Evolutionary conservation across 345 rosid genomes (phyloP).

Genomic region (Bruguiera parviflora): DNA sequence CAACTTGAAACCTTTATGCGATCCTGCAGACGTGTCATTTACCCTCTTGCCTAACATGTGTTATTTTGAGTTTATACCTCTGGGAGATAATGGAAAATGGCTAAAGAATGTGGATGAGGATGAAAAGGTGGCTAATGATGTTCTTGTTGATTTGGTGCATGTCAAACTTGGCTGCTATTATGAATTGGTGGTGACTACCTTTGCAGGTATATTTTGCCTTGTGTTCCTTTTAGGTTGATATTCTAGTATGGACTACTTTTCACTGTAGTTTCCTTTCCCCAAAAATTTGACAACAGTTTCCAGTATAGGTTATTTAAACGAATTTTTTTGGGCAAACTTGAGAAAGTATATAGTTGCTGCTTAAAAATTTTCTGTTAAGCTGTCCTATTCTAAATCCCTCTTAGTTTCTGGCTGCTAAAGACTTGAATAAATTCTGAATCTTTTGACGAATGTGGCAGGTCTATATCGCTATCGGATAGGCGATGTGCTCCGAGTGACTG

Average conservation of each 20-base stretch:
- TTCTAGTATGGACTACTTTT: too few species aligned
- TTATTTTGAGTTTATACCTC: slow-evolving; percentile 55
- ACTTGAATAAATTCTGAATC: background rate
- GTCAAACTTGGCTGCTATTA: slow-evolving; percentile 50
- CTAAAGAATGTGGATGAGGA: slow-evolving; percentile 38
- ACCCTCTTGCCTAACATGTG: slow-evolving; percentile 67
- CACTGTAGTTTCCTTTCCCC: too few species aligned
- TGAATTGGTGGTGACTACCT: slow-evolving; percentile 64
- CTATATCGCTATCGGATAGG: slow-evolving; percentile 55
- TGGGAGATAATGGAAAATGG: slow-evolving; percentile 49
- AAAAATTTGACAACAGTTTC: too few species aligned
- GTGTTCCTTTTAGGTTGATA: too few species aligned
- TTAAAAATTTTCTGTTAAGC: background rate
- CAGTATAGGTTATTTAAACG: too few species aligned
- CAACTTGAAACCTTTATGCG: slow-evolving; percentile 56
- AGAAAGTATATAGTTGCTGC: background rate
- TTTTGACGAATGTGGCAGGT: slow-evolving; percentile 32
- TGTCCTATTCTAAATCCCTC: background rate
- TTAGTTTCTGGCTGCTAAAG: background rate
- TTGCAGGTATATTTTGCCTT: slow-evolving; percentile 35
- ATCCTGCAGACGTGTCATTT: slow-evolving; percentile 52
- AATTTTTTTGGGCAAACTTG: too few species aligned
- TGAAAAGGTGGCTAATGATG: slow-evolving; percentile 35
- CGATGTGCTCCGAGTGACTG: slow-evolving; percentile 57
- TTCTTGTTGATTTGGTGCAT: slow-evolving; percentile 51